Evolutionary conservation across 1,284 basidiomycete genomes (phyloP), one percentile per base, ranked within the genome.

Genomic region (Rhodotorula glutinis): DNA sequence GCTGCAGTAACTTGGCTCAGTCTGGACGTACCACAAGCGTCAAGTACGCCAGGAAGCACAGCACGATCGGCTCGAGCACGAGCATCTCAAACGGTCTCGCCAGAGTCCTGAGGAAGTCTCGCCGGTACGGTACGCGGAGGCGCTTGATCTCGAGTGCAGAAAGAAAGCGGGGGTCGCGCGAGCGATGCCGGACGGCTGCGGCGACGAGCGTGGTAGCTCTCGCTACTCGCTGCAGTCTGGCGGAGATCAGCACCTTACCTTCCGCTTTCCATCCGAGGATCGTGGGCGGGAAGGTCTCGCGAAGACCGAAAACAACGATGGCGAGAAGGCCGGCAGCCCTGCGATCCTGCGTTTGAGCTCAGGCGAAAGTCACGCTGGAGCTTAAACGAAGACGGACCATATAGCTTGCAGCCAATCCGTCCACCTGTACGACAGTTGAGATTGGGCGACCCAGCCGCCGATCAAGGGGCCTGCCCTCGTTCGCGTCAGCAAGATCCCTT

Each of bases 11-110:
- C 17, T 16, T 9, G 9, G 40, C 21, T 29, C 2, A 9, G 21
- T 16, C 16, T 10, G 19, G 2, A 54, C 60, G 16, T 16, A 62
- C 60, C 16, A 67, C 60, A n/a, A 69, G 30, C 2, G 40, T 56
- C 53, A 66, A 33, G 41, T 69, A 66, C 0, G 62, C 21, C 21
- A 53, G 63, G 43, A 69, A 69, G 29, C 56, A 41, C 23, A 60
- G 29, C 40, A 69, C 64, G 40, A 69, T 69, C 3, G 67, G 67
- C 43, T 69, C 67, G 10, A 40, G 33, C 7, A 60, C 41, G 17
- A 63, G 60, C 60, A 69, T 63, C 27, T 27, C 17, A 43, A 69
- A 66, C 3, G 67, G 67, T 13, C 67, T 27, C 19, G 52, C 23
- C 14, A 60, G 29, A 16, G 67, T 61, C 19, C 54, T 53, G 27